Evolutionary conservation across 1,284 basidiomycete species (phyloP).

Genomic region (Naganishia cerealis): DNA sequence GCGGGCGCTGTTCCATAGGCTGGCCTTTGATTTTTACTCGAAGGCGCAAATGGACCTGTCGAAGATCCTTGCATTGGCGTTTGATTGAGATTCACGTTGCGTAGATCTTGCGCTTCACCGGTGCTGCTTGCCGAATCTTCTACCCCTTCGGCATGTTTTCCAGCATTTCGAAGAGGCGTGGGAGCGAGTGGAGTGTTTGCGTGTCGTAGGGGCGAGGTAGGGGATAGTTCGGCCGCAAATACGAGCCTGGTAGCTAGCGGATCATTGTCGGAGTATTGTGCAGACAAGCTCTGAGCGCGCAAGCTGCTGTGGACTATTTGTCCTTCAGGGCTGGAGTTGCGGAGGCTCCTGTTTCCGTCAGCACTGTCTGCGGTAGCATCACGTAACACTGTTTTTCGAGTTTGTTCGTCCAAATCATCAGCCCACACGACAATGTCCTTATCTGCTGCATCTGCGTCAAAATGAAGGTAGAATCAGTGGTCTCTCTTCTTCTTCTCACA

Average conservation of each 20-base stretch:
- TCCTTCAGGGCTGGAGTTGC: not conserved
- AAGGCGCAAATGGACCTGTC: too few species aligned
- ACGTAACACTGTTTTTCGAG: too few species aligned
- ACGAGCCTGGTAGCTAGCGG: too few species aligned
- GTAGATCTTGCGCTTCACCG: not conserved
- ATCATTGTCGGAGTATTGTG: too few species aligned
- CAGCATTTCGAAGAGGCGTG: not conserved
- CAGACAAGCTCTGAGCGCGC: not conserved
- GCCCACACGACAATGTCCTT: conserved; percentile 9
- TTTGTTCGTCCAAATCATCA: not conserved
- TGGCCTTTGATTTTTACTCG: too few species aligned
- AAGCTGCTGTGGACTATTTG: not conserved
- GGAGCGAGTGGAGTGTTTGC: too few species aligned
- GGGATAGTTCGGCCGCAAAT: not conserved
- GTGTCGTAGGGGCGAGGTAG: not conserved
- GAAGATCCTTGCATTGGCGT: too few species aligned
- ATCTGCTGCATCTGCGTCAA: not conserved
- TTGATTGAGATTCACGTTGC: not conserved
- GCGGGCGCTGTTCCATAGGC: too few species aligned
- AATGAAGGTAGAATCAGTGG: not conserved
- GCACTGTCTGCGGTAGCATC: not conserved
- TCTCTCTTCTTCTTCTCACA: not conserved
- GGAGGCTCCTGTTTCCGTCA: not conserved
- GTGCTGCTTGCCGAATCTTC: not conserved
- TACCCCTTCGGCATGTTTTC: not conserved